Evolutionary conservation across 2,329 filamentous ascomycete species (phyloP), one percentile per base, ranked within the genome.

Genomic region (Trichoderma semiorbis): DNA sequence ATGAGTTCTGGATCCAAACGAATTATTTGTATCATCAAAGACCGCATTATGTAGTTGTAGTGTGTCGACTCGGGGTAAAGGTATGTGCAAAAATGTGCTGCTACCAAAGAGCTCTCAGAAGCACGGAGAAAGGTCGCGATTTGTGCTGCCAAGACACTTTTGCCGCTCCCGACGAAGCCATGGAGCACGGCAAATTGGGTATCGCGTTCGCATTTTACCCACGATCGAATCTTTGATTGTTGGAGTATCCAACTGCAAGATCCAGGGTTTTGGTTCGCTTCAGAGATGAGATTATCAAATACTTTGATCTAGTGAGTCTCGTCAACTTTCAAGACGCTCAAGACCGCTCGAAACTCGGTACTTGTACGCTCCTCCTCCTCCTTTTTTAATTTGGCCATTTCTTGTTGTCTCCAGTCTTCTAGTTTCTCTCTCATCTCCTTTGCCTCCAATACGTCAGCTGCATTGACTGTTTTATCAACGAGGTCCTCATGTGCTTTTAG

Each of bases 71-170:
- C 74, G 0, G 72, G 63, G 7, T 81, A 78, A 0, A 76, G 74
- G 14, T 79, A 77, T 6, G 75, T 80, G 73, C 80, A 83, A 39
- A 83, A 80, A 58, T 84, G 80, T 2, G 53, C 61, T 8, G 80
- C 62, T 2, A 82, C 75, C 10, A 77, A 24, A 11, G 57, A 60
- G 3, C 69, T 39, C 1, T 63, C 55, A 2, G 30, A 30, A 32
- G 47, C 28, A 2, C 71, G 72, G 6, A 82, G 73, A 34, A 81
- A 83, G 1, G 53, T 75, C 8, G 75, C 66, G 7, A 84, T 70
- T 24, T 79, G 77, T 0, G 75, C 73, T 10, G 77, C 62, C 2
- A 83, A 55, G 0, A 82, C 77, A 34, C 80, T 83, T 63, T 83
- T 84, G 0, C 82, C 82, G 0, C 77, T 76, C 1, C 82, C 82